Percentiles rank a stretch among this genome's conserved stretches.
Evolutionary conservation across 2,329 filamentous ascomycete genomes (phyloP).

Genomic region (Harringtonia aguacate): DNA sequence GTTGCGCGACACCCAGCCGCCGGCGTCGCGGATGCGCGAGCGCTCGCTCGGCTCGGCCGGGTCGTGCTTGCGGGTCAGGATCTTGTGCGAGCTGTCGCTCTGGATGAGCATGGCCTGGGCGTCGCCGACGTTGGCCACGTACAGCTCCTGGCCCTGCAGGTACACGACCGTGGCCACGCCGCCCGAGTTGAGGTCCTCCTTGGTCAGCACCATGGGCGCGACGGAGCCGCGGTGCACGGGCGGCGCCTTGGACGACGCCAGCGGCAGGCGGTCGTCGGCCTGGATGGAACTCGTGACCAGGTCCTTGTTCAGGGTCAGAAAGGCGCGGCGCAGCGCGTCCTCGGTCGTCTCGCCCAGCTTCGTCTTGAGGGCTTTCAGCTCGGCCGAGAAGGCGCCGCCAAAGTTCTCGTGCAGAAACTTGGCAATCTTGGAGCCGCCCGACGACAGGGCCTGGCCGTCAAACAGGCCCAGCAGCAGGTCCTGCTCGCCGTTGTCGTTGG

Average conservation of each 20-base stretch:
- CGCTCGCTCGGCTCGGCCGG: constrained; percentile 78
- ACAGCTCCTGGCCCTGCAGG: constrained; percentile 79
- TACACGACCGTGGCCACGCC: constrained; percentile 90
- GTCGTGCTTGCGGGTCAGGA: constrained; percentile 86
- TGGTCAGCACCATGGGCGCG: constrained; percentile 66
- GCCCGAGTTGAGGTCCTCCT: constrained; percentile 82
- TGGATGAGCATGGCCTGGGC: constrained; percentile 92
- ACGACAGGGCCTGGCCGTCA: constrained; percentile 82
- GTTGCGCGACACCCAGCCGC: constrained; percentile 90
- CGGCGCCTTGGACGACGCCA: constrained; percentile 29
- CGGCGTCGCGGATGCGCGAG: constrained; percentile 83
- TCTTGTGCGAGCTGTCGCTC: constrained; percentile 71
- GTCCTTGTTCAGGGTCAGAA: constrained; percentile 87
- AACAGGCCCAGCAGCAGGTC: constrained; percentile 93
- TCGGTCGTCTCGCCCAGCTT: constrained; percentile 60
- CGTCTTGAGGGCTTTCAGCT: constrained; percentile 63
- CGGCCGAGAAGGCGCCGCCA: constrained; percentile 68
- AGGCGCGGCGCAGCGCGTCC: constrained; percentile 78
- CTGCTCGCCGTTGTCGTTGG: constrained; percentile 49
- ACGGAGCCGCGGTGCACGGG: constrained; percentile 57
- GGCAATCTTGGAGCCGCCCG: constrained; percentile 86
- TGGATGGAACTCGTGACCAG: constrained; percentile 76
- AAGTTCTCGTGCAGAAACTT: constrained; percentile 97
- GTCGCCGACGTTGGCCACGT: constrained; percentile 91
- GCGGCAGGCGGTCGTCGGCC: constrained; percentile 33